A percentile compares a stretch with the other conserved stretches of the same genome.
These are phyloP conservation scores for Fraxinus albicans DNA, from an alignment of 305 asterid genomes.

Conservation along the genomic window DNA sequence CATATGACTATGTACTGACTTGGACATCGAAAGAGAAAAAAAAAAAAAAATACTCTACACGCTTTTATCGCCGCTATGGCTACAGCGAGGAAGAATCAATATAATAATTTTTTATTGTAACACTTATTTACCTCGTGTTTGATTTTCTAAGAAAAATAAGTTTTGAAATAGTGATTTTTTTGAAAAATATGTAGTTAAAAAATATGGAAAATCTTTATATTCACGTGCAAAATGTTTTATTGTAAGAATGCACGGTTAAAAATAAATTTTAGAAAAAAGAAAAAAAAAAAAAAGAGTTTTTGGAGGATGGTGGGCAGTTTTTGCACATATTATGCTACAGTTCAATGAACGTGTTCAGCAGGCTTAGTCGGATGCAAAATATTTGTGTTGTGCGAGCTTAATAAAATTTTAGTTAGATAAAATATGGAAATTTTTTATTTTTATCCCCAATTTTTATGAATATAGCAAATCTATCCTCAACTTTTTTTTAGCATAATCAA, in stretches of 20 bases:
- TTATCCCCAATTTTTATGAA: neutral
- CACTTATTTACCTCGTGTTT: too few relatives aligned
- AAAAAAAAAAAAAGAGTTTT: too few relatives aligned
- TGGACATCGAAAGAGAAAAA: neutral
- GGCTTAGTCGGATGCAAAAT: constrained; percentile 24
- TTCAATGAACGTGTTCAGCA: constrained; percentile 18
- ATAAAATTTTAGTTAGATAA: neutral
- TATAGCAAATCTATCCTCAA: neutral
- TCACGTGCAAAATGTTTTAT: too few relatives aligned
- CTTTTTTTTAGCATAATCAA: neutral
- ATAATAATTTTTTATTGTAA: neutral
- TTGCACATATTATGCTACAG: constrained; percentile 1
- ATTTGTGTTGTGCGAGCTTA: constrained; percentile 12
- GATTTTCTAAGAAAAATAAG: too few relatives aligned
- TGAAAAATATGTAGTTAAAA: too few relatives aligned
- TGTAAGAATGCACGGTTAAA: too few relatives aligned
- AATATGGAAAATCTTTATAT: too few relatives aligned
- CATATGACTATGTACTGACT: too few relatives aligned
- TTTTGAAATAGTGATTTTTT: too few relatives aligned
- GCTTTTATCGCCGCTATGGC: neutral
- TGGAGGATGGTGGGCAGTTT: neutral
- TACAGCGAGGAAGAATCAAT: neutral
- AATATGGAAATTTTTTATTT: neutral
- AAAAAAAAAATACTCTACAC: neutral
- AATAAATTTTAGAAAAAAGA: too few relatives aligned